Conservation (phyloP, 225 moss, liverwort and hornwort genomes). For the Ulota crispa region DNA sequence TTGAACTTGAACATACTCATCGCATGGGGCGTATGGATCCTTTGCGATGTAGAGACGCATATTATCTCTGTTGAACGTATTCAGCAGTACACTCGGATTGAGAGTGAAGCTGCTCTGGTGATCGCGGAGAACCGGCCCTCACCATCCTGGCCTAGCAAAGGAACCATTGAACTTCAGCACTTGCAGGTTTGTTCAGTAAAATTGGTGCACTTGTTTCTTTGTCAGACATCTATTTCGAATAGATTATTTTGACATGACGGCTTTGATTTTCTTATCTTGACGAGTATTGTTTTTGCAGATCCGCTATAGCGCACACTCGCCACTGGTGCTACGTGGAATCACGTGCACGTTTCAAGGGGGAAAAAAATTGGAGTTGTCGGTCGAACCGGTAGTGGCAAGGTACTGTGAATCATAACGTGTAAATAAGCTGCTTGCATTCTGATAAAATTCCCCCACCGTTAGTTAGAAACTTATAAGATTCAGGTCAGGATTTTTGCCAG, state of each 20-base stretch:
- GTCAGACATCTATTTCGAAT: background rate
- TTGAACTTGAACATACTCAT: constrained; percentile 68
- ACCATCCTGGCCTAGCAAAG: constrained; percentile 69
- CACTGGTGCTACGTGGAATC: constrained; percentile 72
- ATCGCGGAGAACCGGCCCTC: constrained; percentile 63
- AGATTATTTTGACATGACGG: background rate
- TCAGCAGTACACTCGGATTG: constrained; percentile 68
- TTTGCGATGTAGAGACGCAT: constrained; percentile 78
- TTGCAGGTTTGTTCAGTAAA: constrained; percentile 50
- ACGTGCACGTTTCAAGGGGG: constrained; percentile 75
- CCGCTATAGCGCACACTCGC: constrained; percentile 55
- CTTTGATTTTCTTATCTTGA: background rate
- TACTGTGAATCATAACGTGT: background rate
- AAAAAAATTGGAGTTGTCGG: constrained; percentile 80
- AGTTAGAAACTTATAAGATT: background rate
- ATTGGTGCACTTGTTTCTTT: background rate
- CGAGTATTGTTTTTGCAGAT: constrained; percentile 45
- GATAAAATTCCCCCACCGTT: background rate
- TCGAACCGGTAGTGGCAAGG: constrained; percentile 77
- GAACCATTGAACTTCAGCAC: constrained; percentile 69
- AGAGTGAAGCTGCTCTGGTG: constrained; percentile 70
- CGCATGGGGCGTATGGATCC: constrained; percentile 63
- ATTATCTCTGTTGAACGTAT: constrained; percentile 86
- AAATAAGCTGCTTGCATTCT: background rate
- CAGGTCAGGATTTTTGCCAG: background rate